Percentiles rank a stretch among this genome's conserved stretches.
phyloP scores from a whole-genome alignment of 176 grass and related monocot genomes.

The Pontederia crassipes region DNA sequence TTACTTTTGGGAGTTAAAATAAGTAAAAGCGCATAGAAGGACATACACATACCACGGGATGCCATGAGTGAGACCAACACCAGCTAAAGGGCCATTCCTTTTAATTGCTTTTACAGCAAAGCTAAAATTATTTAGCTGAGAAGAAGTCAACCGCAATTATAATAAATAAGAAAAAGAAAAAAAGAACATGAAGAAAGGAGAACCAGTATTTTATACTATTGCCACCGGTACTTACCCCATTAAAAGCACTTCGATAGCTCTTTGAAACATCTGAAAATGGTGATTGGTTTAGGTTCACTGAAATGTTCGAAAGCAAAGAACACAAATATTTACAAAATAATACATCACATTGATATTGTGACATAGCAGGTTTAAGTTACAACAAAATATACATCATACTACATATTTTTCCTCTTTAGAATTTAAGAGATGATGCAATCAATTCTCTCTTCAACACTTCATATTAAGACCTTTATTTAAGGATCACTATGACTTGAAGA shows the following conservation, averaged over 20 bases:
- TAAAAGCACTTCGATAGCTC: slow-evolving; percentile 31
- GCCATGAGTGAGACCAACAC: slow-evolving; percentile 31
- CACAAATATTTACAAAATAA: too few species aligned
- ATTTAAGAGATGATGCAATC: too few species aligned
- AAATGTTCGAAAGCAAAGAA: too few species aligned
- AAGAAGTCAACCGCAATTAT: slow-evolving; percentile 23
- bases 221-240: not conserved
- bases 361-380: too few species aligned
- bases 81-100: slow-evolving; percentile 16
- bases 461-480: too few species aligned
- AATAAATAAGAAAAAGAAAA: slow-evolving; percentile 4
- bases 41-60: slow-evolving; percentile 32
- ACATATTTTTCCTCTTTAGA: too few species aligned
- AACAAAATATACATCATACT: too few species aligned
- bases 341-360: too few species aligned
- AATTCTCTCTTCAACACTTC: too few species aligned
- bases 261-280: too few species aligned
- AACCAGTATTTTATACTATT: not conserved
- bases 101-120: slow-evolving; percentile 18
- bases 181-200: slow-evolving; percentile 9
- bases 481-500: too few species aligned
- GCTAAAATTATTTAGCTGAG: slow-evolving; percentile 19
- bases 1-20: slow-evolving; percentile 25
- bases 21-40: not conserved
- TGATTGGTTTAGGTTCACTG: too few species aligned